Conservation (phyloP, 176 grass and related monocot species). For the maize (Zea mays) region Zm-B73-REFERENCE-NAM-5.0 NC_050100.1:33209001-33209500, state of each 20-base stretch:
- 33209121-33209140: neutral
- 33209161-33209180: neutral
- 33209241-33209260: slow-evolving; percentile 14
- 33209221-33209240: slow-evolving; percentile 31
- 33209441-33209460: slow-evolving; percentile 21
- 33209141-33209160: neutral
- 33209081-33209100: neutral
- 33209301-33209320: slow-evolving; percentile 27
- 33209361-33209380: slow-evolving; percentile 23
- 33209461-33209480: neutral
- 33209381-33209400: neutral
- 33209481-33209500: neutral
- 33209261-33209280: slow-evolving; percentile 28
- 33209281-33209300: slow-evolving; percentile 6
- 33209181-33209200: neutral
- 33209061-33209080: slow-evolving; percentile 11
- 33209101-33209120: neutral
- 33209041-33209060: neutral
- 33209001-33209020: neutral
- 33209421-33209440: neutral
- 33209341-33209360: slow-evolving; percentile 1
- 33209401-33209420: slow-evolving; percentile 6
- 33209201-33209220: slow-evolving; percentile 25
- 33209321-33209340: slow-evolving; percentile 26
- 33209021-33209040: neutral